These are phyloP conservation scores for Amyloporia xantha DNA, from an alignment of 768 basidiomycete genomes.

Conservation along the genomic window DNA sequence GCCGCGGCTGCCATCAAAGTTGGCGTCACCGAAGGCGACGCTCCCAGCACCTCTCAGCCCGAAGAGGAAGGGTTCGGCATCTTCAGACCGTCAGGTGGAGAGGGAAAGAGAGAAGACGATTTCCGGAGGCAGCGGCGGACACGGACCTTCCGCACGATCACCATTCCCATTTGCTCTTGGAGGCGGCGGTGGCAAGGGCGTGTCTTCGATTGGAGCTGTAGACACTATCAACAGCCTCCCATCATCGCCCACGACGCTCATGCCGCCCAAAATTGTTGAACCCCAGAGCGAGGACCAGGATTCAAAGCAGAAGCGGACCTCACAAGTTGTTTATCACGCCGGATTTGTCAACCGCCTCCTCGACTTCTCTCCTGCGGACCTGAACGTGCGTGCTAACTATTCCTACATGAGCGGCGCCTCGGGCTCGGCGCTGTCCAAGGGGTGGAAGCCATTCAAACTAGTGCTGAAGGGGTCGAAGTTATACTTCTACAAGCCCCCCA, in stretches of 20 bases:
- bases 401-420: conserved; percentile 20
- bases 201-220: conserved; percentile 13
- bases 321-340: conserved; percentile 70
- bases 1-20: conserved; percentile 63
- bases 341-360: conserved; percentile 71
- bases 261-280: conserved; percentile 45
- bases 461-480: conserved; percentile 81
- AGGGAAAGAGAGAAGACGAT: conserved; percentile 24
- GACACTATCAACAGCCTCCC: conserved; percentile 7
- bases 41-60: conserved; percentile 40
- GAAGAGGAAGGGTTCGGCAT: conserved; percentile 47
- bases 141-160: conserved; percentile 17
- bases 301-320: conserved; percentile 42
- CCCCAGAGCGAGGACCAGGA: conserved; percentile 29
- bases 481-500: conserved; percentile 80
- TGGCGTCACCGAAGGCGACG: conserved; percentile 46
- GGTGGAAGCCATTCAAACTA: conserved; percentile 84
- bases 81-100: conserved; percentile 27
- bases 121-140: conserved; percentile 9
- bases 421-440: conserved; percentile 36
- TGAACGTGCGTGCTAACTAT: conserved; percentile 20
- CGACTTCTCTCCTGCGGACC: conserved; percentile 40
- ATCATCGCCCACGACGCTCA: conserved; percentile 31
- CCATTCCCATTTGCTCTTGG: conserved; percentile 28
- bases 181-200: conserved; percentile 9